Evolutionary conservation across 345 rosid genomes (phyloP).

Genomic region (Sonneratia alba): DNA sequence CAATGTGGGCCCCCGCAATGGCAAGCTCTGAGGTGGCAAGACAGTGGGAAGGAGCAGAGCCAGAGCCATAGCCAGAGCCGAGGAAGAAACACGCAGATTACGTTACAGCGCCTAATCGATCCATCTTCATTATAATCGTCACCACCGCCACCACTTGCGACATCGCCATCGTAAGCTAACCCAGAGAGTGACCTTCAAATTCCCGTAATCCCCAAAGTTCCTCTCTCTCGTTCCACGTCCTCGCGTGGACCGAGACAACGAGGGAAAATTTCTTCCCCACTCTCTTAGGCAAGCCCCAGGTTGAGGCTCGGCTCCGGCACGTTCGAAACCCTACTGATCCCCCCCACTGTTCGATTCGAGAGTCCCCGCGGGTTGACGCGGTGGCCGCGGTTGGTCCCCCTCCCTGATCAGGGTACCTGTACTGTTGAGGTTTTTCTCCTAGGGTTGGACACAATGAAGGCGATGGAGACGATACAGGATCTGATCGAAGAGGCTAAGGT

Average conservation of each 20-base stretch:
- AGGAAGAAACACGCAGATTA: not conserved
- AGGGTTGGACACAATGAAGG: conserved; percentile 31
- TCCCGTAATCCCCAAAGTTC: not conserved
- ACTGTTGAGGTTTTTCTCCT: conserved; percentile 1
- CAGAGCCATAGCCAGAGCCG: not conserved
- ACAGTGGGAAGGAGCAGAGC: not conserved
- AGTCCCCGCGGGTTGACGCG: not conserved
- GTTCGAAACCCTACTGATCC: not conserved
- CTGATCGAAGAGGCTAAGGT: conserved; percentile 89
- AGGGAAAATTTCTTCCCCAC: not conserved
- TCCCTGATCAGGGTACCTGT: not conserved
- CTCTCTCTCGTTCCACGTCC: not conserved
- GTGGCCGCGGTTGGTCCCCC: not conserved
- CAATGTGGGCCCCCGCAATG: not conserved
- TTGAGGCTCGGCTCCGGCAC: not conserved
- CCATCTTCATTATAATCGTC: too few relatives aligned
- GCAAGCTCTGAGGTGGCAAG: not conserved
- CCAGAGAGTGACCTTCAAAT: not conserved
- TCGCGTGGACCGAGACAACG: not conserved
- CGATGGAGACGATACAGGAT: conserved; percentile 84
- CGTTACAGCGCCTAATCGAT: not conserved
- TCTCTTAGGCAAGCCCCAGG: not conserved
- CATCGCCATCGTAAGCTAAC: too few relatives aligned
- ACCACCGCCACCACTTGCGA: too few relatives aligned
- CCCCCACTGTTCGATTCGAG: not conserved